A percentile compares a stretch with the other conserved stretches of the same genome.
Evolutionary conservation across 164 flowering plant genomes (phyloP).

Genomic region (Taxillus chinensis): DNA sequence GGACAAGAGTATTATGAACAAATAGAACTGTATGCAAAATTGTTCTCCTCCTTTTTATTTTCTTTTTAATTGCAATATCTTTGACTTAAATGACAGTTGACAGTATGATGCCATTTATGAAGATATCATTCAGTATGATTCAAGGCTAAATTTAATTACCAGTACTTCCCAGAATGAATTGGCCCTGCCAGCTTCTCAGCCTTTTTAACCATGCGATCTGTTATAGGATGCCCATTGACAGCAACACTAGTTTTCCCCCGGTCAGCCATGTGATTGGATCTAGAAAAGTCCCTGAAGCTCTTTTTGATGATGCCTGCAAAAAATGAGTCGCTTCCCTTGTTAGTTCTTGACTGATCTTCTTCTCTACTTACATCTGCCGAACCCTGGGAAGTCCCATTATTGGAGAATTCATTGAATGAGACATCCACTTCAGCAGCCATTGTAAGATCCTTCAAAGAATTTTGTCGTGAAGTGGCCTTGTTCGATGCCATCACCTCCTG

Average conservation of each 20-base stretch:
- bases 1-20: too few species aligned
- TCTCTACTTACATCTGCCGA: conserved; percentile 22
- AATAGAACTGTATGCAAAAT: too few species aligned
- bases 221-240: conserved; percentile 61
- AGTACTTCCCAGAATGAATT: conserved; percentile 72
- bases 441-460: conserved; percentile 27
- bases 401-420: conserved; percentile 23
- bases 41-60: too few species aligned
- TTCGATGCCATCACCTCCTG: conserved; percentile 24
- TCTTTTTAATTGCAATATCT: too few species aligned
- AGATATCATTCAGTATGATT: not conserved
- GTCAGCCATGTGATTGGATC: conserved; percentile 28
- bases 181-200: conserved; percentile 88
- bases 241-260: conserved; percentile 31
- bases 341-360: conserved; percentile 17
- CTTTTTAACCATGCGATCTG: conserved; percentile 62
- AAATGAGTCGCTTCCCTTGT: conserved; percentile 34
- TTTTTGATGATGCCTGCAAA: conserved; percentile 37
- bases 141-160: conserved; percentile 35
- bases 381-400: conserved; percentile 28
- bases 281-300: conserved; percentile 32
- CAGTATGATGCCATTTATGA: too few species aligned
- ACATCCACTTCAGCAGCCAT: conserved; percentile 33
- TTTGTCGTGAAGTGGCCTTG: conserved; percentile 20
- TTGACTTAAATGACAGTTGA: too few species aligned